phyloP scores from a whole-genome alignment of 2,329 filamentous ascomycete genomes.

The Aspergillus tubingensis region DNA sequence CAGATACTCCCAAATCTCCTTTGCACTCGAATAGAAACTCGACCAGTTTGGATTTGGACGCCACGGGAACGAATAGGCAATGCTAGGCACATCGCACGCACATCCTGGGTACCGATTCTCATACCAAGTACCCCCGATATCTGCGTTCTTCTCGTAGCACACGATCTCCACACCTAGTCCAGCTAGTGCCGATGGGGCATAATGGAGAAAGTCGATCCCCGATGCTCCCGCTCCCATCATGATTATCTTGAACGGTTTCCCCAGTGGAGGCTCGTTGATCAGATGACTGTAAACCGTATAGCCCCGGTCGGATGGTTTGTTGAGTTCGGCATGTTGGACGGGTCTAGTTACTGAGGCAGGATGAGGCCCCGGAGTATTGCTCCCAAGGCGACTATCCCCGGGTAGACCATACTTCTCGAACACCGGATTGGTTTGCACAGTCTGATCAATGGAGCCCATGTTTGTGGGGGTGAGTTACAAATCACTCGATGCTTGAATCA shows the following conservation, averaged over 20 bases:
- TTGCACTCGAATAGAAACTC: slow-evolving; percentile 20
- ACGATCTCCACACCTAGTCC: slow-evolving; percentile 30
- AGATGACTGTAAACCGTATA: slow-evolving; percentile 3
- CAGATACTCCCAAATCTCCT: slow-evolving; percentile 10
- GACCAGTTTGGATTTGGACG: slow-evolving; percentile 6
- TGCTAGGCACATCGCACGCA: slow-evolving; percentile 29
- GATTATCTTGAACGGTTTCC: slow-evolving; percentile 30
- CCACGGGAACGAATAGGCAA: slow-evolving; percentile 9
- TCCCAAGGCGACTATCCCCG: background rate
- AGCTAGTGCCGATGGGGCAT: slow-evolving; percentile 33
- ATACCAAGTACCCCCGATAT: slow-evolving; percentile 36
- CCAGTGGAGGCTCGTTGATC: slow-evolving; percentile 6
- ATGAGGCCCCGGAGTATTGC: slow-evolving; percentile 10
- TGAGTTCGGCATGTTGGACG: slow-evolving; percentile 9
- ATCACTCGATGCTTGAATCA: too few species aligned
- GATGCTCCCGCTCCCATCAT: slow-evolving; percentile 41
- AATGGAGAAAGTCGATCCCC: slow-evolving; percentile 38
- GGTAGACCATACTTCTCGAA: slow-evolving; percentile 3
- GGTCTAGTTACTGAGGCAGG: slow-evolving; percentile 4
- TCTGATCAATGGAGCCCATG: background rate
- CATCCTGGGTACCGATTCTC: slow-evolving; percentile 39
- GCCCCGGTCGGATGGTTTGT: slow-evolving; percentile 6
- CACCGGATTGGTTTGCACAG: background rate
- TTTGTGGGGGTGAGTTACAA: too few species aligned
- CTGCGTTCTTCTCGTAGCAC: slow-evolving; percentile 33